These are phyloP conservation scores for Stipa capillata DNA, from an alignment of 176 grass and related monocot species.

Conservation along the genomic window DNA sequence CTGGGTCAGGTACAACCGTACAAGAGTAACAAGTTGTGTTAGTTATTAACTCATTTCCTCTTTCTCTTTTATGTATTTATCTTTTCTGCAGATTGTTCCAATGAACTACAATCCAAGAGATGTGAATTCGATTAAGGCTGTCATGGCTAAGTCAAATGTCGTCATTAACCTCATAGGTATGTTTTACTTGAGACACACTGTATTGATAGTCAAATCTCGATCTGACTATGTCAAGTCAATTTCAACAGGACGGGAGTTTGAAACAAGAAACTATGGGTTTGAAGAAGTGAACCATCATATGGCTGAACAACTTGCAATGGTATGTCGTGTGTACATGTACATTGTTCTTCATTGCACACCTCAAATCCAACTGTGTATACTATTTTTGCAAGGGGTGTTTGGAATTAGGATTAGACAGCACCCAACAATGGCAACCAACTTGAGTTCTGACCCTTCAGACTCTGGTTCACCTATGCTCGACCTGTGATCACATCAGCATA, in stretches of 20 bases:
- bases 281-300: constrained; percentile 93
- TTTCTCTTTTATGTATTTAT: neutral
- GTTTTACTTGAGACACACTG: constrained; percentile 8
- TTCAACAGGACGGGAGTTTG: constrained; percentile 71
- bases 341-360: neutral
- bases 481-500: neutral
- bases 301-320: constrained; percentile 83
- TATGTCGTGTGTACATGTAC: constrained; percentile 26
- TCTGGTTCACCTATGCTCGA: neutral
- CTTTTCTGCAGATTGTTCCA: constrained; percentile 68
- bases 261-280: constrained; percentile 96
- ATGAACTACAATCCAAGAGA: constrained; percentile 96
- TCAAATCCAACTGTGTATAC: neutral
- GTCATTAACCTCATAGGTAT: constrained; percentile 90
- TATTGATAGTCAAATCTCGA: neutral
- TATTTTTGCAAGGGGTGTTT: neutral
- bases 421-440: neutral
- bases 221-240: neutral
- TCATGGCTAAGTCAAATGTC: constrained; percentile 95
- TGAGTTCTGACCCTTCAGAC: neutral
- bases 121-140: constrained; percentile 83
- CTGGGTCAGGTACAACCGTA: constrained; percentile 69
- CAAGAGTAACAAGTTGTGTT: neutral
- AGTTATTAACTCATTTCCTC: neutral
- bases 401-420: neutral